Evolutionary conservation across 345 rosid genomes (phyloP).

Genomic region (Chamaenerion angustifolium): DNA sequence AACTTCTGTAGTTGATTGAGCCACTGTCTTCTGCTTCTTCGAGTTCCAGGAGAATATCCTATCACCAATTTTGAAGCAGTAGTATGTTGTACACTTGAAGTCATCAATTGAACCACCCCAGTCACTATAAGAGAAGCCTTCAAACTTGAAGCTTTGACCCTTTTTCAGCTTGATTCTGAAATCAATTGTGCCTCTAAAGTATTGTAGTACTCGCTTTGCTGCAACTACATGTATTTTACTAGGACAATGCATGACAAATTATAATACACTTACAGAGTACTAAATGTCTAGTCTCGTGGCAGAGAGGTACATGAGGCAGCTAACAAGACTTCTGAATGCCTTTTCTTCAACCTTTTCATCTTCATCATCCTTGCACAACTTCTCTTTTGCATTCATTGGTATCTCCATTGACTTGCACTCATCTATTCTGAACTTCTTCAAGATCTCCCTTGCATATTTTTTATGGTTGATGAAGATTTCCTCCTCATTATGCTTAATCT

Average conservation of each 20-base stretch:
- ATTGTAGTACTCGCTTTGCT: neutral
- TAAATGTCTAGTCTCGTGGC: neutral
- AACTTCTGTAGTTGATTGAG: neutral
- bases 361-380: neutral
- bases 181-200: neutral
- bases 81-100: neutral
- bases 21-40: neutral
- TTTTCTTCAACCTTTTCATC: neutral
- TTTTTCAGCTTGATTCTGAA: too few relatives aligned
- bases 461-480: constrained; percentile 3
- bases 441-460: neutral
- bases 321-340: too few relatives aligned
- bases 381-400: neutral
- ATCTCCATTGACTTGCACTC: too few relatives aligned
- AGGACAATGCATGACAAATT: neutral
- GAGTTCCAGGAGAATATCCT: neutral
- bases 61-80: neutral
- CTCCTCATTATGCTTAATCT: neutral
- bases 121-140: neutral
- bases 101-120: neutral
- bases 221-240: neutral
- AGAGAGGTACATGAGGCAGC: neutral
- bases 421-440: constrained; percentile 5
- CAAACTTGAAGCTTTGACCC: neutral
- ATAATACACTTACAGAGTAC: neutral